Evolutionary conservation across 2,329 filamentous ascomycete species (phyloP), one percentile per base, ranked within the genome.

Genomic region (Neofusicoccum umdonicola): DNA sequence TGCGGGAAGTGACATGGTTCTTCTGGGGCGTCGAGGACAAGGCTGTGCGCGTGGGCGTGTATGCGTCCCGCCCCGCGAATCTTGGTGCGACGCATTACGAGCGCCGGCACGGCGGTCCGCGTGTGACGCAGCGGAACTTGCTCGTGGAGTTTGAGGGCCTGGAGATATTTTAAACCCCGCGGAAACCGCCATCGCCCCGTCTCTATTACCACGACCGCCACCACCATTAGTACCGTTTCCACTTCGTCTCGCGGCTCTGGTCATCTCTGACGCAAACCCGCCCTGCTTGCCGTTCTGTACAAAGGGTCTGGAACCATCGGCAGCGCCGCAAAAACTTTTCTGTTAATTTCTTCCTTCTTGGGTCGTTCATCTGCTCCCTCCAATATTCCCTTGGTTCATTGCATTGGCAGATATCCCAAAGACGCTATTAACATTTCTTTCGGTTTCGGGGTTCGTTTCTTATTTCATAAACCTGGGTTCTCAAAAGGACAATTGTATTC

Each of bases 1-100:
- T 86, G 68, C 72, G 85, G 5, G 85, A 87, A 72, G 82, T 87
- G 34, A 85, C 83, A n/a, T 86, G 83, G 80, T 87, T 87, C 72
- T 87, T 87, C 71, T 85, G 82, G 74, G 84, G 83, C 7, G 82
- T 85, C 12, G 84, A 86, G 67, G 83, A 85, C 67, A 87, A 87
- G 71, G 82, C 79, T 31, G 79, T 87, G 22, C 79, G 84, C 68
- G 83, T 87, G 27, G 85, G 85, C 2, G 84, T 85, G 44, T 87
- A 87, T 76, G 85, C 84, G 31, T 83, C 80, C 70, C 78, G 85
- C 34, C 85, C 85, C 61, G 81, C 82, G 50, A 83, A 80, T 69
- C 76, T 85, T 66, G 74, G 74, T 7, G 65, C 72, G 9, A 76
- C 70, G 44, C 65, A 74, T 61, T 77, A 72, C 65, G 75, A 77